Conservation (phyloP, 1,284 basidiomycete species). For the Acaromyces ingoldii region DNA sequence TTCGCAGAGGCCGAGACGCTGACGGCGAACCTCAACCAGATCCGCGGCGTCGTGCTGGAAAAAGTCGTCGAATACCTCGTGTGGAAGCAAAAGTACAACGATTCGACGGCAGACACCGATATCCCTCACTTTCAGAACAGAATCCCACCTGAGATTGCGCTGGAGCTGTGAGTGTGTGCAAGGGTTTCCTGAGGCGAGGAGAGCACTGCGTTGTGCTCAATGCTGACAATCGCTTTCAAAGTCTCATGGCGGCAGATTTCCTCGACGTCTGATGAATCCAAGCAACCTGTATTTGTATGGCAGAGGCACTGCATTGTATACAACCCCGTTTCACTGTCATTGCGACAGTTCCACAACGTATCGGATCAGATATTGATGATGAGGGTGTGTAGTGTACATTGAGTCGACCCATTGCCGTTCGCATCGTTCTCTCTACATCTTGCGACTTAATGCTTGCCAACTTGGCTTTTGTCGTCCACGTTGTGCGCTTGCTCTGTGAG, state of each 20-base stretch:
- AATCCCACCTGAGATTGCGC: conserved; percentile 70
- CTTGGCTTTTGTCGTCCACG: too few relatives aligned
- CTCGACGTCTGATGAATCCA: conserved; percentile 17
- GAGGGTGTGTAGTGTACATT: too few relatives aligned
- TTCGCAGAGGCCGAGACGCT: conserved; percentile 7
- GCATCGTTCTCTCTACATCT: too few relatives aligned
- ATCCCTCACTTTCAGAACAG: conserved; percentile 73
- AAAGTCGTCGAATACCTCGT: conserved; percentile 75
- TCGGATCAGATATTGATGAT: too few relatives aligned
- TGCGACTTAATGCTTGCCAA: too few relatives aligned
- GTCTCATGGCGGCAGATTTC: conserved; percentile 46
- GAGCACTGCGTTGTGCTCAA: not conserved
- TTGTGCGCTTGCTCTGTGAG: too few relatives aligned
- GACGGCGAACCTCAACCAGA: not conserved
- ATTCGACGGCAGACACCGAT: conserved; percentile 62
- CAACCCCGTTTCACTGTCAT: too few relatives aligned
- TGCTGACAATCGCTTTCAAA: not conserved
- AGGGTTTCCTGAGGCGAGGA: not conserved
- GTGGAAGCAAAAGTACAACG: conserved; percentile 68
- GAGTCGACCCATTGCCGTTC: too few relatives aligned
- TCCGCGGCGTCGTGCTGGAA: conserved; percentile 59
- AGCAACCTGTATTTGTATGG: too few relatives aligned
- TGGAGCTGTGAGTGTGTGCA: conserved; percentile 66
- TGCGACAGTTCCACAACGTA: too few relatives aligned
- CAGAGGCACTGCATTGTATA: too few relatives aligned